Conservation (phyloP, 306 rosid genomes). For the Prunus fruticosa region DNA sequence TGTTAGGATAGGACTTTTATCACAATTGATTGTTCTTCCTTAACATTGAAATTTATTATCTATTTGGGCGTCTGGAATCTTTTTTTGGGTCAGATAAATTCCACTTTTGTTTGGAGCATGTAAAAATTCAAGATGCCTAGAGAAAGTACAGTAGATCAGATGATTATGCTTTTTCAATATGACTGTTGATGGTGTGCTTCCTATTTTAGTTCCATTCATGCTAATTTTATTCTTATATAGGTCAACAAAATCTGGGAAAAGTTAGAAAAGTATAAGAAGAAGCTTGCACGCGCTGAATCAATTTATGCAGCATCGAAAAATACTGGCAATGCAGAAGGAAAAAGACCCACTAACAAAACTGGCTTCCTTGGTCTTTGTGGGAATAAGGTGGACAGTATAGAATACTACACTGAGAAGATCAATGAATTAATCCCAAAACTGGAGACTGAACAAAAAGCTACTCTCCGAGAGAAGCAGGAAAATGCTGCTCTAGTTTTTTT, state of each 20-base stretch:
- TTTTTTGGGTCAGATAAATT: background rate
- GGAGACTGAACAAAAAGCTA: conserved; percentile 77
- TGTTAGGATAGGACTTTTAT: no score
- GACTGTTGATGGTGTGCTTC: background rate
- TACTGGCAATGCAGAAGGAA: conserved; percentile 66
- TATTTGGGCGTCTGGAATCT: no score
- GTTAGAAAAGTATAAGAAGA: conserved; percentile 71
- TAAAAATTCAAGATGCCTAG: conserved; percentile 5
- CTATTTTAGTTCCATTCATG: conserved; percentile 5
- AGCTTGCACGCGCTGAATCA: conserved; percentile 71
- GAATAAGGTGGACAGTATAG: conserved; percentile 74
- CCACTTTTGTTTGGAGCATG: background rate
- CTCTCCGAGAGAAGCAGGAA: conserved; percentile 84
- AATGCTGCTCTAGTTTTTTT: conserved; percentile 73
- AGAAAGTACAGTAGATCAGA: background rate
- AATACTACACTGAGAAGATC: conserved; percentile 57
- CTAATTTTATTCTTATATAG: conserved; percentile 36
- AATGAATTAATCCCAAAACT: conserved; percentile 50
- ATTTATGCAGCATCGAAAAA: conserved; percentile 51
- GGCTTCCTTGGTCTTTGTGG: conserved; percentile 83
- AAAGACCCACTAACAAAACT: conserved; percentile 67
- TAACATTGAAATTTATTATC: no score
- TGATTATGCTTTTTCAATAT: background rate
- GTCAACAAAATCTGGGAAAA: conserved; percentile 65
- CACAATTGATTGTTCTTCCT: no score